Conservation (phyloP, 179 eudicot genomes). For the Silene coronaria region DNA sequence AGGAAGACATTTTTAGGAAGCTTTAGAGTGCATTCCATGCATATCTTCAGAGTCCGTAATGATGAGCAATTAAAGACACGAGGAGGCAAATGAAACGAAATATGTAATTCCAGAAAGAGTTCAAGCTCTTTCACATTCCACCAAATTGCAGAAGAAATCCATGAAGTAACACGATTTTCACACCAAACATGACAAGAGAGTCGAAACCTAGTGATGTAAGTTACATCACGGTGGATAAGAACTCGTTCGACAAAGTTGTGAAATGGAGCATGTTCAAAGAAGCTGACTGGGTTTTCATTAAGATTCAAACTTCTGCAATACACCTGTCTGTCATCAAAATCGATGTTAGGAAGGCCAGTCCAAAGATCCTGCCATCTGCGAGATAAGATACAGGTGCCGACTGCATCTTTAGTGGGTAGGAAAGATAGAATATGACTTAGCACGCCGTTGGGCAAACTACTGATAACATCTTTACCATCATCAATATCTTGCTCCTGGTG, state of each 20-base stretch:
- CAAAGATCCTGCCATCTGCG: conserved; percentile 43
- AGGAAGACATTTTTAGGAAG: conserved; percentile 35
- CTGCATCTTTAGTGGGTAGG: conserved; percentile 47
- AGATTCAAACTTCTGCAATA: not conserved
- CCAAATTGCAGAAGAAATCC: conserved; percentile 41
- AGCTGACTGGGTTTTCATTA: not conserved
- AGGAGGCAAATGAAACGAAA: conserved; percentile 32
- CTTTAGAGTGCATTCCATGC: conserved; percentile 39
- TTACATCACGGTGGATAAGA: conserved; percentile 30
- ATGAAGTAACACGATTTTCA: conserved; percentile 35
- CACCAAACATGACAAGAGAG: conserved; percentile 46
- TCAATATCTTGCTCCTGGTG: conserved; percentile 14
- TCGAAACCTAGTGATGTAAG: conserved; percentile 36
- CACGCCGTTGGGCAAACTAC: conserved; percentile 38
- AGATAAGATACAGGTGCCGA: conserved; percentile 41
- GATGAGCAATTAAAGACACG: conserved; percentile 27
- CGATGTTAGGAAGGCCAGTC: conserved; percentile 38
- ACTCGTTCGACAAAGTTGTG: conserved; percentile 41
- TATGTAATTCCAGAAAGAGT: conserved; percentile 38
- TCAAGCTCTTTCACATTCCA: conserved; percentile 45
- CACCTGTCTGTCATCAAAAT: conserved; percentile 29
- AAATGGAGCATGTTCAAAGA: conserved; percentile 28
- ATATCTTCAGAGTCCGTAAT: conserved; percentile 31
- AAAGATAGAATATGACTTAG: conserved; percentile 42
- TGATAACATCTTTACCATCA: conserved; percentile 30